phyloP scores from a whole-genome alignment of 108 stramenopile genomes.

The Chaetoceros muelleri region DNA sequence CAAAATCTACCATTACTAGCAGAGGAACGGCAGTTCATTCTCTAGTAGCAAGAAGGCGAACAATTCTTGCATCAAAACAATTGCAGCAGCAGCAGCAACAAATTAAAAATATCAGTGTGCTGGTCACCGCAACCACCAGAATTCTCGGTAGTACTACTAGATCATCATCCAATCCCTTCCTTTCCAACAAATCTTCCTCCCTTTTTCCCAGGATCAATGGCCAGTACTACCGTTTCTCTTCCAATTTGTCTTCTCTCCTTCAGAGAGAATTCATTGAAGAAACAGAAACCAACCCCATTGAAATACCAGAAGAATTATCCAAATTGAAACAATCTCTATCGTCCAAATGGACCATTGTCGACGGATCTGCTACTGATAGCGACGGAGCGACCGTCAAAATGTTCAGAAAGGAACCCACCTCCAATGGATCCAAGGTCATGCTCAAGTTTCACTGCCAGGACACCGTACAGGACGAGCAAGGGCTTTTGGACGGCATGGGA shows the following conservation, averaged over 20 bases:
- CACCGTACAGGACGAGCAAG: constrained; percentile 35
- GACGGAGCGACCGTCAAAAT: constrained; percentile 15
- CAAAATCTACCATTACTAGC: no score
- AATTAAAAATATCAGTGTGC: no score
- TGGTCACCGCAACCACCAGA: no score
- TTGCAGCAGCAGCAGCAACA: no score
- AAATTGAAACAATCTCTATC: constrained; percentile 18
- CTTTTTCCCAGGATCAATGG: no score
- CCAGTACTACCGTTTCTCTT: no score
- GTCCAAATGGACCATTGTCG: constrained; percentile 24
- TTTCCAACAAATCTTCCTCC: no score
- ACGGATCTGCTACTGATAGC: constrained; percentile 21
- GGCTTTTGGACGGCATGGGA: constrained; percentile 10
- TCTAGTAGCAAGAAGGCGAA: no score
- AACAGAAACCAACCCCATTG: constrained; percentile 8
- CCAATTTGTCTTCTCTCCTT: neutral
- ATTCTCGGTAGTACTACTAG: no score
- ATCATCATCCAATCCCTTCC: no score
- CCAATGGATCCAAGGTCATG: constrained; percentile 36
- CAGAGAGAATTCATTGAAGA: constrained; percentile 33
- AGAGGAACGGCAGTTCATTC: no score
- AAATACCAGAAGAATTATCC: constrained; percentile 19
- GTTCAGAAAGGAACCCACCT: constrained; percentile 20
- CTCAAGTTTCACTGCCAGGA: constrained; percentile 77
- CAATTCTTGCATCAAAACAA: no score